Evolutionary conservation across 2,329 filamentous ascomycete species (phyloP), one percentile per base, ranked within the genome.

Genomic region (Ophiobolus disseminans): DNA sequence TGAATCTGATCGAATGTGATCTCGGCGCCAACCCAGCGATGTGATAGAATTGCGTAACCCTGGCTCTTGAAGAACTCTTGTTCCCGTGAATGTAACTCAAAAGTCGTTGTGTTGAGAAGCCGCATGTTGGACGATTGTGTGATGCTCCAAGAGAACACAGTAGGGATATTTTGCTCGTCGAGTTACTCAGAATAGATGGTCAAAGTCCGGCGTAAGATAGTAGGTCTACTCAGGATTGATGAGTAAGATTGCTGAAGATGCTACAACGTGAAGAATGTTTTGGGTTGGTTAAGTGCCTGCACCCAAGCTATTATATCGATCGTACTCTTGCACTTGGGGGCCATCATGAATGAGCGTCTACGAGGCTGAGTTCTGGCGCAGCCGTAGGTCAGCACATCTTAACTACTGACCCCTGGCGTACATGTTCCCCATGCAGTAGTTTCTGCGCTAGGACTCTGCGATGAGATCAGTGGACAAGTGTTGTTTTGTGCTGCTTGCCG

Each of bases 31-130:
- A 35, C 20, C 40, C 40, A 43, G 7, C 40, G 40, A 43, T 43
- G 40, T 2, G 40, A 43, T 7, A 43, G 19, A n/a, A 43, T 43
- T 16, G 40, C 40, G 26, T 43, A 43, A 20, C 40, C 40, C 19
- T 35, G 19, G 28, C 30, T 43, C 19, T 32, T 43, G 20, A 43
- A 43, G 20, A 25, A 36, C 9, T 43, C 30, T n/a, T 43, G 40
- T 16, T 17, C 32, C 9, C 23, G 13, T 13, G 22, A 35, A 6
- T 23, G 31, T 6, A 35, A 21, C 20, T 43, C 40, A 26, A 43
- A 43, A 23, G 40, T 43, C 6, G 40, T 36, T 11, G 40, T 43
- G 40, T 43, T 31, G 21, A 43, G 20, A 14, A 43, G 30, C 9
- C 40, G 40, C 40, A 43, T 43, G 13, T 36, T 43, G 23, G n/a